A percentile compares a stretch with the other conserved stretches of the same genome.
Evolutionary conservation across 768 basidiomycete species (phyloP).

Genomic region (Pleurotus salmoneostramineus): DNA sequence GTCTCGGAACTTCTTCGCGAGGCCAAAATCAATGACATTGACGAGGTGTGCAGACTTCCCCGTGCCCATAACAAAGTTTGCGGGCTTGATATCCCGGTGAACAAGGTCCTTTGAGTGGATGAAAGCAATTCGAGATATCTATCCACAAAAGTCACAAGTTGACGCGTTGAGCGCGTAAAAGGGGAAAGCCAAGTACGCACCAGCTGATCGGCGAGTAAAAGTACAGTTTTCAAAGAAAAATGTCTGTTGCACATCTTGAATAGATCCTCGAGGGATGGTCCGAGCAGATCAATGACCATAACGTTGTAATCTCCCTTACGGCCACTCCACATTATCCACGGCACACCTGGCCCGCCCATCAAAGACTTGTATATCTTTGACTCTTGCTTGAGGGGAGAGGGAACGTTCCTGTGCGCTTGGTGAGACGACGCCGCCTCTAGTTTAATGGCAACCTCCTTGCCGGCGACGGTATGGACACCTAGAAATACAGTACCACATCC

Average conservation of each 20-base stretch:
- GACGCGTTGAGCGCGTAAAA: constrained; percentile 10
- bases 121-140: constrained; percentile 96
- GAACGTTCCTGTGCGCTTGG: constrained; percentile 14
- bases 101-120: constrained; percentile 94
- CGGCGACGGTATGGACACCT: constrained; percentile 76
- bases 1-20: constrained; percentile 77
- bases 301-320: constrained; percentile 94
- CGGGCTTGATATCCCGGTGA: constrained; percentile 97
- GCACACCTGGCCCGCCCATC: constrained; percentile 85
- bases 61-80: constrained; percentile 96
- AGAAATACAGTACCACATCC: constrained; percentile 82
- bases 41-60: constrained; percentile 57
- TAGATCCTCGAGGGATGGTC: constrained; percentile 83
- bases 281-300: constrained; percentile 95
- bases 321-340: constrained; percentile 91
- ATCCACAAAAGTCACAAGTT: constrained; percentile 10
- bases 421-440: constrained; percentile 56
- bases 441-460: constrained; percentile 84
- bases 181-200: constrained; percentile 41
- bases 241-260: constrained; percentile 89
- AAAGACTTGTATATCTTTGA: constrained; percentile 90
- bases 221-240: constrained; percentile 92
- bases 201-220: constrained; percentile 91
- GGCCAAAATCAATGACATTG: constrained; percentile 90
- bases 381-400: constrained; percentile 80